Base-by-base conservation (phyloP, 1,284 basidiomycete species). In the Singerocomus rubriflavus region DNA sequence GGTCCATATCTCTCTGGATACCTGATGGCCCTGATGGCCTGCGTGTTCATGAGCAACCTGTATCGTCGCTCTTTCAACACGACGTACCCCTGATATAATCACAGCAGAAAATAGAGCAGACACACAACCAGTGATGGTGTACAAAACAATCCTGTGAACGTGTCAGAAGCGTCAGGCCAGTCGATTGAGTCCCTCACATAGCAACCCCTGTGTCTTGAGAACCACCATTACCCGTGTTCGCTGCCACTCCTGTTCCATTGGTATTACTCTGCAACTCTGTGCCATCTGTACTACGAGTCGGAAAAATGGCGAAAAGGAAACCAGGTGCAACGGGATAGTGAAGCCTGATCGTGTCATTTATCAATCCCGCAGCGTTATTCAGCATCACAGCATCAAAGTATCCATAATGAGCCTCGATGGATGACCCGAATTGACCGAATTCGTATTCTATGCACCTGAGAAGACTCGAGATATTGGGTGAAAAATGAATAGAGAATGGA, bases 1-100 rank as follows among this genome's bases (percentile, higher is more conserved):
- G 89, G 87, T 8, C 93, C 92, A 66, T 96, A 96, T 44, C 91
- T 80, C 60, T 95, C 93, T n/a, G 93, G 93, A 67, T 95, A 84
- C 1, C 91, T 81, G 42, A 94, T 77, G 0, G 88, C 88, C 79
- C 88, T 81, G 49, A 94, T 77, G 0, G 88, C 88, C 84, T 88
- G 46, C 34, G 50, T 17, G 33, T 44, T 41, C 17, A 44, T 56
- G 42, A 59, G 51, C 29, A 44, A 26, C 36, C 29, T 34, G 40
- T 9, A 7, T 40, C 5, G 8, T 11, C 46, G 39, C 41, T 14
- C 45, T 6, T 34, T 16, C 33, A 48, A 53, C 16, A 48, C 30
- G 33, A 71, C 84, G 52, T 68, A 88, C 89, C 13, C 92, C 92
- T 29, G 87, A 86, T 16, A 91, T 71, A 57, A 95, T 88, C 56